Percentiles rank a stretch among this genome's conserved stretches.
Evolutionary conservation across 371 early-diverging fungal species (phyloP).

Genomic region (Umbelopsis sp.): DNA sequence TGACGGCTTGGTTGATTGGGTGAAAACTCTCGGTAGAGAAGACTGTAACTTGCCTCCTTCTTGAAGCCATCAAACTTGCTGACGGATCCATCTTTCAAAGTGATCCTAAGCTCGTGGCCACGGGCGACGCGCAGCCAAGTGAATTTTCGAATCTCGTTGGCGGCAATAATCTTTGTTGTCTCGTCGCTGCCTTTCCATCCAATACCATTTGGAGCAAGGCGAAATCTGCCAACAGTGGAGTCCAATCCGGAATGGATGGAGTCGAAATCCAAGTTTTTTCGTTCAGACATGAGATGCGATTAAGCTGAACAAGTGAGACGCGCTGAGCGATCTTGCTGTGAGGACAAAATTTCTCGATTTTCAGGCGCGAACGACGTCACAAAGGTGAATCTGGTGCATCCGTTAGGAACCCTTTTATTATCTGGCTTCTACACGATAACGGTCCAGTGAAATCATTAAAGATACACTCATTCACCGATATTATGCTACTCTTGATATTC

Average conservation of each 20-base stretch:
- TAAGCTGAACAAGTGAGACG: not conserved
- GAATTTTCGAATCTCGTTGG: conserved; percentile 70
- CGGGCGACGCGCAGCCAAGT: conserved; percentile 84
- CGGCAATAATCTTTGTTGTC: conserved; percentile 66
- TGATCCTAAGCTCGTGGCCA: conserved; percentile 82
- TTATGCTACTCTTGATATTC: no score
- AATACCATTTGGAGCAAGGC: conserved; percentile 77
- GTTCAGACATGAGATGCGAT: conserved; percentile 35
- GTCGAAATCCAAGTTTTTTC: conserved; percentile 45
- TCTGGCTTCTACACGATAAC: not conserved
- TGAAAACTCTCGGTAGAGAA: not conserved
- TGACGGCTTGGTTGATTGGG: not conserved
- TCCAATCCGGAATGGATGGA: conserved; percentile 49
- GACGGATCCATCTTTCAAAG: conserved; percentile 68
- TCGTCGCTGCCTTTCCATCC: conserved; percentile 79
- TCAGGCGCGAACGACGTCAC: conserved; percentile 4
- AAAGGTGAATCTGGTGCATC: not conserved
- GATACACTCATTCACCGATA: no score
- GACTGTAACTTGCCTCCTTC: conserved; percentile 57
- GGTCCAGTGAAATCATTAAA: not conserved
- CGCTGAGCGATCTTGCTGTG: not conserved
- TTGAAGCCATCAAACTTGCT: conserved; percentile 91
- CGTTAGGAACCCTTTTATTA: no score
- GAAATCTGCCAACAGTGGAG: conserved; percentile 63
- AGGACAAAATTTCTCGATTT: conserved; percentile 6